Evolutionary conservation across 2,329 filamentous ascomycete species (phyloP).

Genomic region (Phaeosphaeriaceae sp.): DNA sequence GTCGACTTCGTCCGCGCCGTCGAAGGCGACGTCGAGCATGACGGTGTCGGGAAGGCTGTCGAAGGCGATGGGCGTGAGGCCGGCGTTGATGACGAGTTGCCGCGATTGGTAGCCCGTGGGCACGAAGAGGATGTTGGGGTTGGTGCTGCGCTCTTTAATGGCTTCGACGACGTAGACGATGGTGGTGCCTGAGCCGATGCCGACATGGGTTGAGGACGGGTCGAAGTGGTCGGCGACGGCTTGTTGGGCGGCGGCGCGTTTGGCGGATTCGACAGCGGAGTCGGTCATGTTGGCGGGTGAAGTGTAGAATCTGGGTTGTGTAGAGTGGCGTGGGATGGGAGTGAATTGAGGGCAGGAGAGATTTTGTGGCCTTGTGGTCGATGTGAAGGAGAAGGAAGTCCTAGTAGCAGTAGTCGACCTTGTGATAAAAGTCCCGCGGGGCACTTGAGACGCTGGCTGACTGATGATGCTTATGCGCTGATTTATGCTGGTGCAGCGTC

Average conservation of each 20-base stretch:
- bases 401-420: background rate
- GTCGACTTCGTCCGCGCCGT: slow-evolving; percentile 97
- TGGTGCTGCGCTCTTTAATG: slow-evolving; percentile 59
- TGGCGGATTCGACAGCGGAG: slow-evolving; percentile 69
- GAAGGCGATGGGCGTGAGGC: slow-evolving; percentile 78
- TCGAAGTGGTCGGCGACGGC: slow-evolving; percentile 76
- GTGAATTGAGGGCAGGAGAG: background rate
- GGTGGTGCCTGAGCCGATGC: slow-evolving; percentile 82
- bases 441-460: slow-evolving; percentile 32
- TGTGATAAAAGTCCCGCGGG: slow-evolving; percentile 14
- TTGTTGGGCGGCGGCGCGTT: slow-evolving; percentile 75
- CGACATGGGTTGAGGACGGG: slow-evolving; percentile 68
- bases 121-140: slow-evolving; percentile 75
- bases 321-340: slow-evolving; percentile 15
- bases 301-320: background rate
- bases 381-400: background rate
- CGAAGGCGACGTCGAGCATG: slow-evolving; percentile 87
- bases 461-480: slow-evolving; percentile 36
- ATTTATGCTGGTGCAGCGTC: slow-evolving; percentile 22
- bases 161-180: slow-evolving; percentile 87
- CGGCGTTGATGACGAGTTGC: slow-evolving; percentile 81
- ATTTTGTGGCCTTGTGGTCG: background rate
- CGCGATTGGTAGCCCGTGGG: slow-evolving; percentile 93
- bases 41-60: slow-evolving; percentile 71
- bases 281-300: slow-evolving; percentile 38